Evolutionary conservation across 257 asterid genomes (phyloP).

Genomic region (Plantago major): DNA sequence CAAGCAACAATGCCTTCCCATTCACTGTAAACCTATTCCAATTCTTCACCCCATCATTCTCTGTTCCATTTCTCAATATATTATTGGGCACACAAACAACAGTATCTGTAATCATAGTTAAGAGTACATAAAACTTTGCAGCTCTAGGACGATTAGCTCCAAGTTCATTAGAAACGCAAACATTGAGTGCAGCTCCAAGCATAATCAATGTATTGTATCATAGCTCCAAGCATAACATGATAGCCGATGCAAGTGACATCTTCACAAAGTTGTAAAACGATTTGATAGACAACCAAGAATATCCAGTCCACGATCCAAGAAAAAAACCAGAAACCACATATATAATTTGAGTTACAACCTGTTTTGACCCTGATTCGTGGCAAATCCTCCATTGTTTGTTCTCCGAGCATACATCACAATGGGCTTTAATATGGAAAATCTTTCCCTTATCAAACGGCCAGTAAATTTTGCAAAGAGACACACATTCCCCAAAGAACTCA

Average conservation of each 20-base stretch:
- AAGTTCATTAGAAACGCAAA: conserved; percentile 75
- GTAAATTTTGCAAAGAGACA: too few relatives aligned
- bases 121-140: conserved; percentile 56
- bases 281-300: conserved; percentile 54
- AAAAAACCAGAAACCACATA: conserved; percentile 65
- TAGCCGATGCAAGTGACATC: conserved; percentile 78
- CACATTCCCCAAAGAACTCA: too few relatives aligned
- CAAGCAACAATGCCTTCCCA: too few relatives aligned
- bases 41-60: too few relatives aligned
- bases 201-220: conserved; percentile 71
- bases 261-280: conserved; percentile 55
- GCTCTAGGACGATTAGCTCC: conserved; percentile 74
- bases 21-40: too few relatives aligned
- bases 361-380: too few relatives aligned
- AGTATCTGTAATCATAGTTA: conserved; percentile 50
- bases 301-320: conserved; percentile 80
- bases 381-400: too few relatives aligned
- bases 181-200: conserved; percentile 68
- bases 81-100: too few relatives aligned
- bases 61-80: too few relatives aligned
- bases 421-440: too few relatives aligned
- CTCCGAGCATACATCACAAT: too few relatives aligned
- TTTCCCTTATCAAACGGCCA: too few relatives aligned
- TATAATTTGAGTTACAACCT: conserved; percentile 57
- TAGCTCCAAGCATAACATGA: conserved; percentile 83